These are phyloP conservation scores for Epicoccum sorghinum DNA, from an alignment of 2,329 filamentous ascomycete species.

Conservation along the genomic window DNA sequence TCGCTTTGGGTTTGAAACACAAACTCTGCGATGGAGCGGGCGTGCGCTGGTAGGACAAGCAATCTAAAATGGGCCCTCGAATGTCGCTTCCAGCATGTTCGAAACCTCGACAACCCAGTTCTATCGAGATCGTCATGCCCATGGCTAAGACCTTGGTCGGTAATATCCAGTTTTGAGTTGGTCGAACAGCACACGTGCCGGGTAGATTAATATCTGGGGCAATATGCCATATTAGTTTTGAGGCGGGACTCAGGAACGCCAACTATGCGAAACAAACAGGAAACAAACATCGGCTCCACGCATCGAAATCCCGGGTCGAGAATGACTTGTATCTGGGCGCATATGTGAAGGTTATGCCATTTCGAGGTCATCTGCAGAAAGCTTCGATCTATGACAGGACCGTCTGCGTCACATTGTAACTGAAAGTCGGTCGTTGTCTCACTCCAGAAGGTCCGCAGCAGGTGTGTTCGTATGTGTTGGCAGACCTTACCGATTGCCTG, in stretches of 20 bases:
- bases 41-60: slow-evolving; percentile 22
- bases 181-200: slow-evolving; percentile 24
- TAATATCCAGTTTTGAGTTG: slow-evolving; percentile 17
- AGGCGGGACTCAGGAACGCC: slow-evolving; percentile 14
- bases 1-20: slow-evolving; percentile 20
- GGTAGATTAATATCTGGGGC: slow-evolving; percentile 44
- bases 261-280: slow-evolving; percentile 12
- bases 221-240: slow-evolving; percentile 36
- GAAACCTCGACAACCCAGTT: slow-evolving; percentile 4
- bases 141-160: slow-evolving; percentile 1
- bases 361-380: too few relatives aligned
- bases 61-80: slow-evolving; percentile 33
- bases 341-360: not conserved
- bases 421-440: too few relatives aligned
- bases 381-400: too few relatives aligned
- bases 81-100: slow-evolving; percentile 16
- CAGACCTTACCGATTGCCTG: too few relatives aligned
- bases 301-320: not conserved
- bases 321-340: not conserved
- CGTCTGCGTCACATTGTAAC: too few relatives aligned
- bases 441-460: too few relatives aligned
- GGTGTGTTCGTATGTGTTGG: too few relatives aligned
- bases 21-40: slow-evolving; percentile 25
- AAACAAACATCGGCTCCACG: not conserved
- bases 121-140: not conserved